Conservation (phyloP, 176 grass and related monocot species). For the Aegilops longissima region DNA sequence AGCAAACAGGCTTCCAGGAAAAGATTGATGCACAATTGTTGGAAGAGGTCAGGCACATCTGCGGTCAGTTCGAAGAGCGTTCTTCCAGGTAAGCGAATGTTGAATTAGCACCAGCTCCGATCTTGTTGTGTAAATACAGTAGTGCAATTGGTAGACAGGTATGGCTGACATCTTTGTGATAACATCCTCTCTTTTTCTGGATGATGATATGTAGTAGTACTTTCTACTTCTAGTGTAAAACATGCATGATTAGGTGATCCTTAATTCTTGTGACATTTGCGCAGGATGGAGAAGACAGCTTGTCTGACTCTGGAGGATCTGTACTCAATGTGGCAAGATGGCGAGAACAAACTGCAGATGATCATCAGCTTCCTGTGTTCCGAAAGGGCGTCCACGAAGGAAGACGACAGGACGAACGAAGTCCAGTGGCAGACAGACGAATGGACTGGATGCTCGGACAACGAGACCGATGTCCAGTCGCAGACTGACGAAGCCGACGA, state of each 20-base stretch:
- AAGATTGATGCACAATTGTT: slow-evolving; percentile 22
- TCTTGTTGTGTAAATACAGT: too few species aligned
- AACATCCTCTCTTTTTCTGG: too few species aligned
- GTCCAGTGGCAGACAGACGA: too few species aligned
- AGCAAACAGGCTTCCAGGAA: slow-evolving; percentile 1
- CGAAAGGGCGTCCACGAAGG: background rate
- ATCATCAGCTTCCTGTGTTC: slow-evolving; percentile 25
- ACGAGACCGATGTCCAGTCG: too few species aligned
- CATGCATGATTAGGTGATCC: background rate
- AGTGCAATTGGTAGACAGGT: too few species aligned
- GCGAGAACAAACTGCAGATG: slow-evolving; percentile 29
- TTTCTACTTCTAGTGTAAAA: background rate
- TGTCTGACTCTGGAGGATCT: slow-evolving; percentile 6
- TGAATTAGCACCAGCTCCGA: background rate
- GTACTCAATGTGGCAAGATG: slow-evolving; percentile 38
- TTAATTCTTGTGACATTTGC: background rate
- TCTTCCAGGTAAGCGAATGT: slow-evolving; percentile 28
- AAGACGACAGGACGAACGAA: background rate
- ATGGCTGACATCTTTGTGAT: too few species aligned
- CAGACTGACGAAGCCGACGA: too few species aligned
- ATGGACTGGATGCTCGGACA: too few species aligned
- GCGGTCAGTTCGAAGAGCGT: slow-evolving; percentile 17
- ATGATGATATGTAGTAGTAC: too few species aligned
- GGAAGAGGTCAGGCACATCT: slow-evolving; percentile 21
- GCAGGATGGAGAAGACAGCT: slow-evolving; percentile 6